Conservation (phyloP, 2,329 filamentous ascomycete genomes). For the Magnaporthiopsis incrustans region DNA sequence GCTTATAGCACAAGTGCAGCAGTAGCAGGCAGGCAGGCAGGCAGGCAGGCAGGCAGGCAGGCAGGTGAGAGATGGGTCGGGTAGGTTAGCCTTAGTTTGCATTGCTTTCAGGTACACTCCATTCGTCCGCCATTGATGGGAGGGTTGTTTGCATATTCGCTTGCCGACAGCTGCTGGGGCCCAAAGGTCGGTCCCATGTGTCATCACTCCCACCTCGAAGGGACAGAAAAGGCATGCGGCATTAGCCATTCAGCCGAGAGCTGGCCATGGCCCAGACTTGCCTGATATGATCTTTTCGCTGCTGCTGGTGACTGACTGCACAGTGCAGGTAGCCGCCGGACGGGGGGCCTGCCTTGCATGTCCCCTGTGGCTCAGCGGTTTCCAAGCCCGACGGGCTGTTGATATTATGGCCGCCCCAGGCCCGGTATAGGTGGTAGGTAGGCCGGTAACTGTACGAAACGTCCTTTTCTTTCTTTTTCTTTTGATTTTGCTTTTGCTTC, state of each 20-base stretch:
- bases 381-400: conserved; percentile 20
- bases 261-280: conserved; percentile 27
- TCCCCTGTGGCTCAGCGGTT: conserved; percentile 30
- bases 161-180: conserved; percentile 2
- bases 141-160: conserved; percentile 1
- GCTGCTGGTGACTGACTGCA: conserved; percentile 2
- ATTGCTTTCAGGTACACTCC: background rate
- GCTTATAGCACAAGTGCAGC: background rate
- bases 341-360: background rate
- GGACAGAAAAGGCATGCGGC: conserved; percentile 23
- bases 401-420: conserved; percentile 19
- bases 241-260: conserved; percentile 44
- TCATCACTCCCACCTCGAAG: background rate
- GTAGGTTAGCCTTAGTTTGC: background rate
- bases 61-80: too few relatives aligned
- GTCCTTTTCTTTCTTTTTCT: conserved; percentile 6
- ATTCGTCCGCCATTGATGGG: background rate
- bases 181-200: background rate
- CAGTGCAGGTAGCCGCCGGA: background rate
- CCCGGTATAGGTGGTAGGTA: conserved; percentile 12
- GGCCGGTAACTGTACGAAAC: conserved; percentile 1
- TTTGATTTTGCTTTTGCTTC: background rate
- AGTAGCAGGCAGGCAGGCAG: background rate
- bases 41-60: background rate
- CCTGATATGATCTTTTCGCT: conserved; percentile 21